A percentile compares a stretch with the other conserved stretches of the same genome.
Evolutionary conservation across 352 stramenopile genomes (phyloP).

Genomic region (Saprolegnia diclina): DNA sequence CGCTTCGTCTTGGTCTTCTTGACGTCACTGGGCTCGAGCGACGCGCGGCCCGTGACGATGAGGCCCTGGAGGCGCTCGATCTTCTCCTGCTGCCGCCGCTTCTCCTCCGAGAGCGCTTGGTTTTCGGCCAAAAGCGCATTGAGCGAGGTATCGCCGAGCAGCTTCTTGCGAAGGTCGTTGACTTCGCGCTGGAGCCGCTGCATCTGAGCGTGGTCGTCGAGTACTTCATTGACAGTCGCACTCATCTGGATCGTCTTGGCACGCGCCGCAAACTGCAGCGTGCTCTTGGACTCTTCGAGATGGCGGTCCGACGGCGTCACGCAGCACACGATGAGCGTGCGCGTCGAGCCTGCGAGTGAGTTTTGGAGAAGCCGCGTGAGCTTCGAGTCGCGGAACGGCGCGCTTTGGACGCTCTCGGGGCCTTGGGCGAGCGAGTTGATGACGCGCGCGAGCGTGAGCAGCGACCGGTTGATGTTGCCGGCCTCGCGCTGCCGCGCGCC

Average conservation of each 20-base stretch:
- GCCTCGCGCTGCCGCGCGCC: conserved; percentile 94
- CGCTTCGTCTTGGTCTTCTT: conserved; percentile 40
- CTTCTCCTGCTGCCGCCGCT: conserved; percentile 50
- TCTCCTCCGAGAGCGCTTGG: conserved; percentile 50
- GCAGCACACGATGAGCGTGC: conserved; percentile 81
- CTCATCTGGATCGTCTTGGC: conserved; percentile 94
- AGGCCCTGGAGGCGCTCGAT: conserved; percentile 52
- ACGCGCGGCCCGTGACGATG: conserved; percentile 49
- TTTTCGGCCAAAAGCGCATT: conserved; percentile 68
- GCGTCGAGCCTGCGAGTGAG: conserved; percentile 87
- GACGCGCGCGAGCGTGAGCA: conserved; percentile 93
- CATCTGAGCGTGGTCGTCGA: conserved; percentile 74
- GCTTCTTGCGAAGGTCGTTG: conserved; percentile 56
- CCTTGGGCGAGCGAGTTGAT: conserved; percentile 81
- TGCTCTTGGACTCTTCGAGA: conserved; percentile 90
- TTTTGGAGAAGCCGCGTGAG: conserved; percentile 89
- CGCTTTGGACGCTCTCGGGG: background rate
- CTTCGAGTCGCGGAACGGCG: conserved; percentile 86
- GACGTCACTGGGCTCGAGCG: conserved; percentile 27
- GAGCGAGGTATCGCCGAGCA: conserved; percentile 42
- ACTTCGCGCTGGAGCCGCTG: conserved; percentile 65
- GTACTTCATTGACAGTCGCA: conserved; percentile 88
- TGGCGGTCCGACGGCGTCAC: conserved; percentile 89
- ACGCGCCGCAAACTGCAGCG: conserved; percentile 89
- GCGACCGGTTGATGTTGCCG: conserved; percentile 95